Conservation (phyloP, 2,329 filamentous ascomycete genomes). For the Ceratocystis harringtonii region DNA sequence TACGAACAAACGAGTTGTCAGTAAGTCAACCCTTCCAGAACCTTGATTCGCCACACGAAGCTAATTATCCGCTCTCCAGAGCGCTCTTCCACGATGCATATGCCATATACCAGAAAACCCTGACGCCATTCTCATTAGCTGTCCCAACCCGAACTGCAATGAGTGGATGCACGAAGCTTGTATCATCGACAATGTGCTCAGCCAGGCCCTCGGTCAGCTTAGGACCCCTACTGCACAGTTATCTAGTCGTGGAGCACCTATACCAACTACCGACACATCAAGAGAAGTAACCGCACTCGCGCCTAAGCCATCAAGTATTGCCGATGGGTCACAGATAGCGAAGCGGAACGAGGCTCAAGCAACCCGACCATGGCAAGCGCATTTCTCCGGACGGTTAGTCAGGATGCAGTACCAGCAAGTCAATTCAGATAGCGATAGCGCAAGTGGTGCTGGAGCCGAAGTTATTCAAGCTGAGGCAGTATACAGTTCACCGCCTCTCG, state of each 20-base stretch:
- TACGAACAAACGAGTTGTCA: constrained; percentile 41
- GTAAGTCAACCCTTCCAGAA: constrained; percentile 27
- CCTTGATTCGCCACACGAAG: constrained; percentile 1
- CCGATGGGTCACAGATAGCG: background rate
- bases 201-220: constrained; percentile 34
- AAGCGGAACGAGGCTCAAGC: constrained; percentile 12
- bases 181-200: constrained; percentile 40
- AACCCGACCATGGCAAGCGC: constrained; percentile 35
- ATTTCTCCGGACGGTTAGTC: constrained; percentile 36
- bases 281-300: background rate
- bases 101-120: constrained; percentile 48
- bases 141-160: constrained; percentile 38
- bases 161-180: constrained; percentile 52
- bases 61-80: constrained; percentile 18
- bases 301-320: background rate
- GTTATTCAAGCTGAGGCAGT: constrained; percentile 25
- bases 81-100: constrained; percentile 39
- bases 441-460: constrained; percentile 16
- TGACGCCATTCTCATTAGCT: constrained; percentile 44
- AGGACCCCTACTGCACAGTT: constrained; percentile 36
- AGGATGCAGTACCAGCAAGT: background rate
- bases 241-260: background rate
- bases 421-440: background rate
- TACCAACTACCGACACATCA: background rate
- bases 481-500: constrained; percentile 29